Evolutionary conservation across 169 alveolate genomes (phyloP).

Genomic region (Plasmodium coatneyi): DNA sequence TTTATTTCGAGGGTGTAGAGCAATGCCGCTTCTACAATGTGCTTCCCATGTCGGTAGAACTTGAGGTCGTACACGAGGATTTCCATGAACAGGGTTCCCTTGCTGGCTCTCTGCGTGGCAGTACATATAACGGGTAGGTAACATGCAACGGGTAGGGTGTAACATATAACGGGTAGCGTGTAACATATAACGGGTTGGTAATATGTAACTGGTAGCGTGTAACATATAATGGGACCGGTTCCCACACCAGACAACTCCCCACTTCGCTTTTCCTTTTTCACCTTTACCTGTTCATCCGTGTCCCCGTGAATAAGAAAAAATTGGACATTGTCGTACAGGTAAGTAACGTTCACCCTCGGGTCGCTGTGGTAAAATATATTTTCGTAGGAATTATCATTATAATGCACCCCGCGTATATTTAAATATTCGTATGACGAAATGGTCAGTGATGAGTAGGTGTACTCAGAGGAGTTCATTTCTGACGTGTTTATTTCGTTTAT

Average conservation of each 20-base stretch:
- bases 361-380: constrained; percentile 44
- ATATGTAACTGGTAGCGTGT: neutral
- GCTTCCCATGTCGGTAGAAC: constrained; percentile 9
- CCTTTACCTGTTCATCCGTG: neutral
- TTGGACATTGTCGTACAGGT: constrained; percentile 25
- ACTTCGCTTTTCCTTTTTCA: neutral
- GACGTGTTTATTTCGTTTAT: neutral
- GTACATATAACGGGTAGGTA: neutral
- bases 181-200: neutral
- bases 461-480: constrained; percentile 54
- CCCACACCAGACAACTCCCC: neutral
- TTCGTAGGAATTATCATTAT: constrained; percentile 45
- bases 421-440: constrained; percentile 35
- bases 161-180: neutral
- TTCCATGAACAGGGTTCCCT: constrained; percentile 48
- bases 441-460: constrained; percentile 65
- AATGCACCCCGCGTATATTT: constrained; percentile 21
- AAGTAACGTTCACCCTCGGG: constrained; percentile 48
- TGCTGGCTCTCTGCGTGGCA: constrained; percentile 3
- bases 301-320: constrained; percentile 25
- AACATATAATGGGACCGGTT: neutral
- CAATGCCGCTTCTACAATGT: constrained; percentile 21
- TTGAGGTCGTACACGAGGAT: constrained; percentile 27
- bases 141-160: neutral
- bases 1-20: constrained; percentile 17